phyloP scores from a whole-genome alignment of 495 filamentous ascomycete species.

The Hypomontagnella monticulosa region DNA sequence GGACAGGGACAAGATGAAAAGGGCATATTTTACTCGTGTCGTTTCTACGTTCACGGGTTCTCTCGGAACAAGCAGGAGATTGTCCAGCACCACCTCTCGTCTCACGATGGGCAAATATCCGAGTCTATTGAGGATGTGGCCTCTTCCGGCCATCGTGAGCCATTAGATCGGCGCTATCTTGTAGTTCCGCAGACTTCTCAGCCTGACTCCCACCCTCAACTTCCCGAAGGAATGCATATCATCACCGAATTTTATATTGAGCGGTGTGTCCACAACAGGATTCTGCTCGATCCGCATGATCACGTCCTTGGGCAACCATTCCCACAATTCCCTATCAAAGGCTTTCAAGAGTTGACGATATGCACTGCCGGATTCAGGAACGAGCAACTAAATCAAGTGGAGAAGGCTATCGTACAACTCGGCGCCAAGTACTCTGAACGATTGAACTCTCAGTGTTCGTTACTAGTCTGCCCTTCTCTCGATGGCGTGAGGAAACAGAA shows the following conservation, averaged over 20 bases:
- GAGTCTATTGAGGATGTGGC: conserved; percentile 55
- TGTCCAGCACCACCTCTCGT: conserved; percentile 54
- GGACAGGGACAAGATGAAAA: conserved; percentile 23
- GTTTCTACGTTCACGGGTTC: conserved; percentile 76
- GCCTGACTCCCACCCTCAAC: conserved; percentile 50
- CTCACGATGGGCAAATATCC: conserved; percentile 57
- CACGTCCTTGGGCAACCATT: conserved; percentile 82
- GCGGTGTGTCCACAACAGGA: conserved; percentile 79
- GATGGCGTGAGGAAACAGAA: conserved; percentile 73
- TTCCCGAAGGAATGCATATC: conserved; percentile 55
- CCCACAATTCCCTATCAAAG: conserved; percentile 70
- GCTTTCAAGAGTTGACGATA: conserved; percentile 72
- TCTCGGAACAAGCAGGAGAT: conserved; percentile 51
- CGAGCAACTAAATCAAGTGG: conserved; percentile 85
- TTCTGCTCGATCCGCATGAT: conserved; percentile 71
- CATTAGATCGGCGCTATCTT: conserved; percentile 50
- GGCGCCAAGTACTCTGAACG: conserved; percentile 82
- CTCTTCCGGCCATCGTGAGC: conserved; percentile 39
- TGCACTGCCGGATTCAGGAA: conserved; percentile 84
- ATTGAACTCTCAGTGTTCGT: conserved; percentile 69
- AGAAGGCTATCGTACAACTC: conserved; percentile 76
- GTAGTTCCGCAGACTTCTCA: conserved; percentile 60
- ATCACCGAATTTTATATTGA: conserved; percentile 96
- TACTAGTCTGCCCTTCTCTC: conserved; percentile 73
- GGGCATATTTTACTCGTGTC: conserved; percentile 63